Conservation (phyloP, 257 asterid genomes). For the Primulina huaijiensis region DNA sequence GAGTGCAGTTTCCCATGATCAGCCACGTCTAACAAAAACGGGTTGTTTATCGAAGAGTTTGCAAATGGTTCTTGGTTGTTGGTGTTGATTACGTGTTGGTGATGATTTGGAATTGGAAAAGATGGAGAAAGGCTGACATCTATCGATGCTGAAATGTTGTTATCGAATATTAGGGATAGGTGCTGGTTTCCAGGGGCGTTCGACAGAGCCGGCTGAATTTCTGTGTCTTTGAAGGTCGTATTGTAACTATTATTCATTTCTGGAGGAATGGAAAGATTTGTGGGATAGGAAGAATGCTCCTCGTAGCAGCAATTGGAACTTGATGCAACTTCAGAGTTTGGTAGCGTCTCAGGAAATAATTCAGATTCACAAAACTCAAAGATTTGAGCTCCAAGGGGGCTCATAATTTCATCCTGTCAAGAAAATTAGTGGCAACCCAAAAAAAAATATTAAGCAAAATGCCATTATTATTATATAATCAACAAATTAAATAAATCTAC, state of each 20-base stretch:
- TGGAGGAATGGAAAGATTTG: conserved; percentile 35
- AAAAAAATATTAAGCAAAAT: background rate
- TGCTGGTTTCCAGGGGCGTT: conserved; percentile 12
- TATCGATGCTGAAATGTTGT: conserved; percentile 76
- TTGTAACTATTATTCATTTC: conserved; percentile 39
- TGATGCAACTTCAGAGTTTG: conserved; percentile 69
- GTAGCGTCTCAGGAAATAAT: conserved; percentile 55
- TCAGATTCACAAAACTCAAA: conserved; percentile 72
- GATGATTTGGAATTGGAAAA: conserved; percentile 35
- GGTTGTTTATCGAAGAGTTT: conserved; percentile 33
- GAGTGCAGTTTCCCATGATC: conserved; percentile 25
- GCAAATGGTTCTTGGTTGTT: conserved; percentile 40
- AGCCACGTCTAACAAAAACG: conserved; percentile 15
- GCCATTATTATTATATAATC: background rate
- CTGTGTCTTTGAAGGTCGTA: conserved; percentile 18
- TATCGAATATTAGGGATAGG: conserved; percentile 45
- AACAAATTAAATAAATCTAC: too few species aligned
- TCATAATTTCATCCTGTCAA: conserved; percentile 69
- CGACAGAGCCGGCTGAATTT: conserved; percentile 11
- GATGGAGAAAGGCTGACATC: conserved; percentile 56
- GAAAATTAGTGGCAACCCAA: too few species aligned
- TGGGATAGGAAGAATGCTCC: conserved; percentile 53
- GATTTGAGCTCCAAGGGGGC: conserved; percentile 65
- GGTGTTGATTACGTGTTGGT: conserved; percentile 37
- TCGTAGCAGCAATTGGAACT: conserved; percentile 74